Conservation (phyloP, 2,329 filamentous ascomycete genomes). For the Neonectria sp. region DNA sequence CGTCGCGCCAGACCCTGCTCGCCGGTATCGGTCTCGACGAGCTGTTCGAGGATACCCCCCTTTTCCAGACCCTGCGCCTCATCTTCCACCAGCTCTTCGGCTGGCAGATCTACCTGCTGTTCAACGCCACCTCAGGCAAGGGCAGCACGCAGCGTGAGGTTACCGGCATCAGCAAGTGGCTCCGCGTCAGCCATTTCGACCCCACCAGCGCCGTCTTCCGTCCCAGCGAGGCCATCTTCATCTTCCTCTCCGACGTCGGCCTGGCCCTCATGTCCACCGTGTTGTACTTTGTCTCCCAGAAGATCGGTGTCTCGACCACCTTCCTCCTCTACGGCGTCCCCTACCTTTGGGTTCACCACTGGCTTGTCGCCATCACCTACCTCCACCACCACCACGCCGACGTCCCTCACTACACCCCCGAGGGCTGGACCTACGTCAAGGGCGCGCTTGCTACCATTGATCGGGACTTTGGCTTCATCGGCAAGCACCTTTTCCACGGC, state of each 20-base stretch:
- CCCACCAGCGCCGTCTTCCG: slow-evolving; percentile 74
- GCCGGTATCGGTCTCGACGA: slow-evolving; percentile 63
- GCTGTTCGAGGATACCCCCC: slow-evolving; percentile 75
- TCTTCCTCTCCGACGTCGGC: slow-evolving; percentile 73
- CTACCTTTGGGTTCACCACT: slow-evolving; percentile 80
- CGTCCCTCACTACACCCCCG: slow-evolving; percentile 57
- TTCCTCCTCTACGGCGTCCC: slow-evolving; percentile 74
- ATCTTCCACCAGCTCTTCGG: slow-evolving; percentile 75
- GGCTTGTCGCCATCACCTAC: slow-evolving; percentile 82
- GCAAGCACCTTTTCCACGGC: slow-evolving; percentile 74
- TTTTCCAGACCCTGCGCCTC: slow-evolving; percentile 68
- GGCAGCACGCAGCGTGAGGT: slow-evolving; percentile 63
- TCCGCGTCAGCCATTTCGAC: slow-evolving; percentile 71
- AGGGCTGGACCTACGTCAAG: slow-evolving; percentile 73
- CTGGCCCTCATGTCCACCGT: slow-evolving; percentile 65
- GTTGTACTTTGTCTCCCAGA: slow-evolving; percentile 67
- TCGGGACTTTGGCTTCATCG: slow-evolving; percentile 74
- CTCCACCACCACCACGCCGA: slow-evolving; percentile 79
- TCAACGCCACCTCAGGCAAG: slow-evolving; percentile 68
- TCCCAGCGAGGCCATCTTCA: slow-evolving; percentile 67
- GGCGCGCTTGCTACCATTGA: slow-evolving; percentile 75
- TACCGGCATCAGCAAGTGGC: slow-evolving; percentile 52
- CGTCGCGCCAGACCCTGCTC: slow-evolving; percentile 52
- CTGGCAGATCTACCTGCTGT: slow-evolving; percentile 75
- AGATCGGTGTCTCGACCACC: slow-evolving; percentile 70